Conservation (phyloP, 1,139 yeast genomes). For the Pichia sp. region DNA sequence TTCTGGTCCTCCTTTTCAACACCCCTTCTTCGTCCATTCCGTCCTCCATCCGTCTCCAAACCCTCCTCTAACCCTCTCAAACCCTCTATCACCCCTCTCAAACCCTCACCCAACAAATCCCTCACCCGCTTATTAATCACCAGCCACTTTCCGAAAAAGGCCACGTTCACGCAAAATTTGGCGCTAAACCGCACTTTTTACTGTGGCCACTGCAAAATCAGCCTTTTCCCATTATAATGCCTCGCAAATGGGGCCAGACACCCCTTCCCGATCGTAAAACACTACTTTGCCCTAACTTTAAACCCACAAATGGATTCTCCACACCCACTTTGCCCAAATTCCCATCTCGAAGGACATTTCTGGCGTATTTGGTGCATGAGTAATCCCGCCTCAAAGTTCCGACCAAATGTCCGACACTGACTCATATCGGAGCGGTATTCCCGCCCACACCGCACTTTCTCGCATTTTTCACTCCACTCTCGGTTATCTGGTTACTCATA, state of each 20-base stretch:
- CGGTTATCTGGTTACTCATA: too few species aligned
- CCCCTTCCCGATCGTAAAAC: too few species aligned
- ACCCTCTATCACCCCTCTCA: background rate
- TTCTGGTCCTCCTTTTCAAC: conserved; percentile 1
- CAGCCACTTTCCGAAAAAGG: too few species aligned
- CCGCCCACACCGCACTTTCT: background rate
- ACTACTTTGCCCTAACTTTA: too few species aligned
- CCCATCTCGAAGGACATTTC: background rate
- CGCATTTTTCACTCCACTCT: background rate
- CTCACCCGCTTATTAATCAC: background rate
- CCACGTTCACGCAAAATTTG: too few species aligned
- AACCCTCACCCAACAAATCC: background rate
- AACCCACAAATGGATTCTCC: background rate
- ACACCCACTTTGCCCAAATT: background rate
- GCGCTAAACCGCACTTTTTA: background rate
- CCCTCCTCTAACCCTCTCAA: background rate
- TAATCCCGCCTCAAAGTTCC: background rate
- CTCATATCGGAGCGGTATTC: background rate
- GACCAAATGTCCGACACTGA: background rate
- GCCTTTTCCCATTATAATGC: too few species aligned
- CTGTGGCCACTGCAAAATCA: too few species aligned
- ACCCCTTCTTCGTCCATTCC: background rate
- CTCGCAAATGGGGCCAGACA: too few species aligned
- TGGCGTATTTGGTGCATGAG: too few species aligned
- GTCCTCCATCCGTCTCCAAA: background rate